These are phyloP conservation scores for Camillea tinctor DNA, from an alignment of 2,329 filamentous ascomycete species.

Conservation along the genomic window DNA sequence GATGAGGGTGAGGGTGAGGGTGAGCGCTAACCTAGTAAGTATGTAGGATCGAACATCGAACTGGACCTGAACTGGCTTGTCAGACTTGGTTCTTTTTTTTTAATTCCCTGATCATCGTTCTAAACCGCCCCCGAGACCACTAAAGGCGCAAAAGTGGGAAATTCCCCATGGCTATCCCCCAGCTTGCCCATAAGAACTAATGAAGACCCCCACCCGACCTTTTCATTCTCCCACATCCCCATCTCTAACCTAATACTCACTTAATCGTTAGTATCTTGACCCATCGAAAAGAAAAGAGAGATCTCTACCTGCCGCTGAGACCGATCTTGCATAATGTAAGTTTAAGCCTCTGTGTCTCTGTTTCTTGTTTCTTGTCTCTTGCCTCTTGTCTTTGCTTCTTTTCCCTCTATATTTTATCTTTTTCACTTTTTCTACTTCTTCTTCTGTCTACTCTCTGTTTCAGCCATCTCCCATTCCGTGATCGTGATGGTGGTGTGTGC, in stretches of 20 bases:
- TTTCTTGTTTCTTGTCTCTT: neutral
- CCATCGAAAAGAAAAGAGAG: constrained; percentile 1
- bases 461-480: neutral
- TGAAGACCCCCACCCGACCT: constrained; percentile 18
- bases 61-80: neutral
- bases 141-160: neutral
- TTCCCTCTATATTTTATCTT: neutral
- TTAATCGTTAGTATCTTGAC: constrained; percentile 12
- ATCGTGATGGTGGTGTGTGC: neutral
- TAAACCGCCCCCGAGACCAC: neutral
- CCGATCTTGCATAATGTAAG: neutral
- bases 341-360: neutral
- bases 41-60: no score
- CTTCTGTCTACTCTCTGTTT: neutral
- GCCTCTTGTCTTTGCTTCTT: no score
- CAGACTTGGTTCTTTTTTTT: neutral
- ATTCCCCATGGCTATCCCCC: neutral
- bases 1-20: no score
- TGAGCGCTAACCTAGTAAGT: neutral
- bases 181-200: constrained; percentile 6
- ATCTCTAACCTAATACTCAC: neutral
- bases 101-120: neutral
- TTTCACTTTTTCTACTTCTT: neutral
- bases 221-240: constrained; percentile 16
- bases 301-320: neutral